Conservation (phyloP, 2,329 filamentous ascomycete species). For the Aciculosporium take region DNA sequence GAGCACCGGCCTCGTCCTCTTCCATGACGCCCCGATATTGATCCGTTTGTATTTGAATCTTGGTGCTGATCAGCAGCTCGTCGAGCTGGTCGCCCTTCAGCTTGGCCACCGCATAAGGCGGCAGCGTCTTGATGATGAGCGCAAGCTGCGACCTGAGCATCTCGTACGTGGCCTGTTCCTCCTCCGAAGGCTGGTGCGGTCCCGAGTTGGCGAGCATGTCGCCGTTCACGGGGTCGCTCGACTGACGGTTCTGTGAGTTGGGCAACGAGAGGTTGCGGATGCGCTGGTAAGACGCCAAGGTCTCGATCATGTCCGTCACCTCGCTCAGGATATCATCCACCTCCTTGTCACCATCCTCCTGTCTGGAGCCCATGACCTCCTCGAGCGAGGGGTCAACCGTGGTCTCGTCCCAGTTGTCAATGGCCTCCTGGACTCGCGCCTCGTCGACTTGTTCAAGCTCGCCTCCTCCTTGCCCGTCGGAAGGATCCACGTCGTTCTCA, state of each 20-base stretch:
- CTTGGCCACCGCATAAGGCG: slow-evolving; percentile 75
- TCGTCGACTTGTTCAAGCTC: slow-evolving; percentile 34
- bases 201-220: slow-evolving; percentile 56
- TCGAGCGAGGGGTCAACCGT: slow-evolving; percentile 44
- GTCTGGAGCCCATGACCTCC: slow-evolving; percentile 35
- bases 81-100: slow-evolving; percentile 75
- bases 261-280: slow-evolving; percentile 60
- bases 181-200: slow-evolving; percentile 51
- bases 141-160: slow-evolving; percentile 61
- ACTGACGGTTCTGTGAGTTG: slow-evolving; percentile 46
- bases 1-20: slow-evolving; percentile 55
- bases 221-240: slow-evolving; percentile 47
- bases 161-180: slow-evolving; percentile 50
- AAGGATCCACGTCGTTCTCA: slow-evolving; percentile 22
- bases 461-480: slow-evolving; percentile 17
- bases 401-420: slow-evolving; percentile 44
- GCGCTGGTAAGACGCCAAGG: slow-evolving; percentile 62
- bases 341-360: slow-evolving; percentile 49
- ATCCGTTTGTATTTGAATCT: slow-evolving; percentile 56
- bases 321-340: slow-evolving; percentile 57
- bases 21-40: slow-evolving; percentile 71
- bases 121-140: slow-evolving; percentile 59
- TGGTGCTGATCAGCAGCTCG: slow-evolving; percentile 68
- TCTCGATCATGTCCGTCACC: slow-evolving; percentile 63
- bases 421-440: slow-evolving; percentile 34